phyloP scores from a whole-genome alignment of 75 land plant genomes.

The Selaginella moellendorffii region DNA sequence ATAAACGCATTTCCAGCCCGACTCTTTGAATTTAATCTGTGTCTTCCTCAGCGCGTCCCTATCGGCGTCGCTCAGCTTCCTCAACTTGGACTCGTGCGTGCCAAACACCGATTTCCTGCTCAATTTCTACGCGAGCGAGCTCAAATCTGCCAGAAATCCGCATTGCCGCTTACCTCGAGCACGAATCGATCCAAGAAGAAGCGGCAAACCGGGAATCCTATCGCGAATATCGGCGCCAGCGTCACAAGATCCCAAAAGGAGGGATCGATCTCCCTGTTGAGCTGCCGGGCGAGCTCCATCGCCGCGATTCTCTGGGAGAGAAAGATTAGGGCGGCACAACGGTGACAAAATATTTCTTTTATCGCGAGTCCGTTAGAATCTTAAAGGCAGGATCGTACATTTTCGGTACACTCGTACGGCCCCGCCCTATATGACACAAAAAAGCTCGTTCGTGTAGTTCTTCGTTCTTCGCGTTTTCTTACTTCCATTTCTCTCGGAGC shows the following conservation, averaged over 20 bases:
- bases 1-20: constrained; percentile 30
- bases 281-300: too few relatives aligned
- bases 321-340: too few relatives aligned
- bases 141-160: neutral
- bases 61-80: constrained; percentile 7
- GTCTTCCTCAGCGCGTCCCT: constrained; percentile 15
- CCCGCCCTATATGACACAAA: too few relatives aligned
- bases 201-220: constrained; percentile 22
- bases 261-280: constrained; percentile 2
- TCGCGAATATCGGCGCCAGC: constrained; percentile 18
- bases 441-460: too few relatives aligned
- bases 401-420: too few relatives aligned
- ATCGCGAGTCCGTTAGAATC: too few relatives aligned
- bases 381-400: too few relatives aligned
- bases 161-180: constrained; percentile 17
- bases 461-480: too few relatives aligned
- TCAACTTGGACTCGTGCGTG: neutral
- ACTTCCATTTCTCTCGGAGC: constrained; percentile 84
- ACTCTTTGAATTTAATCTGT: constrained; percentile 28
- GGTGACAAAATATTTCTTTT: too few relatives aligned
- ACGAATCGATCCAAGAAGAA: constrained; percentile 20
- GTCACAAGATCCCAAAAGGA: neutral
- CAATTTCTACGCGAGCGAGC: constrained; percentile 11
- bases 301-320: too few relatives aligned
- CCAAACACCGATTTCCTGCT: constrained; percentile 13